Evolutionary conservation across 495 filamentous ascomycete species (phyloP), one percentile per base, ranked within the genome.

Genomic region (Penicillium silybi): DNA sequence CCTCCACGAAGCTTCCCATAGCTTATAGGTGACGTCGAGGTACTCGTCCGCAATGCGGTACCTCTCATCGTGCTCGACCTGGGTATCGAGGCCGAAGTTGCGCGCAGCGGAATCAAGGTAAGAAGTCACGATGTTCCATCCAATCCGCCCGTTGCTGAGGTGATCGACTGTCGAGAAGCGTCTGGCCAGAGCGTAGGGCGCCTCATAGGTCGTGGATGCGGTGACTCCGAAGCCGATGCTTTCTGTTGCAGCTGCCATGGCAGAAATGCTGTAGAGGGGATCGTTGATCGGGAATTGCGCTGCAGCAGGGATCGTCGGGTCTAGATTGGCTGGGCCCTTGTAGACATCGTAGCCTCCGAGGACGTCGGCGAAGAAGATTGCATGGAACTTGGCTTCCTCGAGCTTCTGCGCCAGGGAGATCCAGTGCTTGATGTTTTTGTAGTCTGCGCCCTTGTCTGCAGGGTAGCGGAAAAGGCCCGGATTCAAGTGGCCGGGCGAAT

Each of bases 1-100:
- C 20, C 82, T 68, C 83, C 83, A 88, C 0, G 81, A 85, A 15
- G 77, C 80, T 53, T 87, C 79, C 66, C 80, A 80, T 10, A 89
- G 76, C 62, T 86, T 85, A 69, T 88, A 88, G 37, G 85, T 77
- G 18, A 88, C 82, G 20, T 76, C 67, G 44, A 88, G 64, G 61
- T 87, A 89, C 58, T 89, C 85, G 41, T 86, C 79, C 1, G 83
- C 84, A 54, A 81, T 78, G 26, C 72, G 76, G 64, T 88, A 87
- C 41, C 85, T 75, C 61, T 87, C 82, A 54, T 87, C 84, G 56
- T 87, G 85, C 67, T 80, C 64, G 20, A 73, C 57, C 65, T 87
- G 83, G 23, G 81, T 75, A n/a, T 74, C 62, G 6, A 73, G 66
- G 18, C 81, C 81, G 41, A 85, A 63, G 61, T 87, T 87, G 43